phyloP scores from a whole-genome alignment of 73 alveolate species.

The Halteria grandinella region DNA sequence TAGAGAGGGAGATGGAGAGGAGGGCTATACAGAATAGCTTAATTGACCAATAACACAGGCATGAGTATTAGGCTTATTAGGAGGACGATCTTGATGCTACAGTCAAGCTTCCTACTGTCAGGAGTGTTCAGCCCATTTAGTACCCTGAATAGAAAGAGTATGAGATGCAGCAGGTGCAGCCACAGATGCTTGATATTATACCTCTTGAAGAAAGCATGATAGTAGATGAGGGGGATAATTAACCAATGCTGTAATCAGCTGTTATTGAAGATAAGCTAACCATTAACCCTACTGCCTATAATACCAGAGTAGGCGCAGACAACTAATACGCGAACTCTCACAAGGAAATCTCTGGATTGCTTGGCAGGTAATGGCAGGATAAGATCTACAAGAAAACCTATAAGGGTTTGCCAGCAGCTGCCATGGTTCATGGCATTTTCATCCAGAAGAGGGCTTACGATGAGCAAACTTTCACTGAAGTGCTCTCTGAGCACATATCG shows the following conservation, averaged over 20 bases:
- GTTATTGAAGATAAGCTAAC: background rate
- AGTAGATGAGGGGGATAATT: background rate
- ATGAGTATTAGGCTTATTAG: too few species aligned
- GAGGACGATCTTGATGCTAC: background rate
- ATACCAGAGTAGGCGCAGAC: background rate
- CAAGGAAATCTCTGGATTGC: background rate
- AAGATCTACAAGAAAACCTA: constrained; percentile 20
- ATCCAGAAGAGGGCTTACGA: constrained; percentile 12
- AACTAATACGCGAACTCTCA: background rate
- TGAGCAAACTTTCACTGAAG: constrained; percentile 13
- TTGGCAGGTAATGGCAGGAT: constrained; percentile 1
- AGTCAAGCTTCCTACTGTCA: background rate
- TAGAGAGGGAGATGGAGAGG: constrained; percentile 33
- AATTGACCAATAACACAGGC: background rate
- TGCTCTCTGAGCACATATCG: constrained; percentile 11
- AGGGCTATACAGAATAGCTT: constrained; percentile 27
- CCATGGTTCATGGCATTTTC: background rate
- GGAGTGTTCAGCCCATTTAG: background rate
- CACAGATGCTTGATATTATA: background rate
- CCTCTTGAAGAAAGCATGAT: background rate
- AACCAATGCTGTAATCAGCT: too few species aligned
- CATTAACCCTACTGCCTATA: background rate
- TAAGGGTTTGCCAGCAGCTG: constrained; percentile 9
- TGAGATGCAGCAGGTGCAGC: background rate
- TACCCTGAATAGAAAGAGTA: background rate